Evolutionary conservation across 768 basidiomycete genomes (phyloP).

Genomic region (Cytidiella melzeri): DNA sequence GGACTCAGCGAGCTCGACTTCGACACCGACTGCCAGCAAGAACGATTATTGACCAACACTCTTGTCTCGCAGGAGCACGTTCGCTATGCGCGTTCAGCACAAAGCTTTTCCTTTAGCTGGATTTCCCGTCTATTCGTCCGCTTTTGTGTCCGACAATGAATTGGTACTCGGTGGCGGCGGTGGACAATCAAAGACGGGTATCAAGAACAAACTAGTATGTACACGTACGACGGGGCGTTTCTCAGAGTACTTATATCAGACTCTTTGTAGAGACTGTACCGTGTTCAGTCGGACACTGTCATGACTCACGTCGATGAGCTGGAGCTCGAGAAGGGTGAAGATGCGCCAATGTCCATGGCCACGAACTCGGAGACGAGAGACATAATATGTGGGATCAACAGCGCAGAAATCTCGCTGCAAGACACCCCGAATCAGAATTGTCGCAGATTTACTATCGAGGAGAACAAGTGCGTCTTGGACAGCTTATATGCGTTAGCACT

Average conservation of each 20-base stretch:
- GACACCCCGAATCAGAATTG: constrained; percentile 81
- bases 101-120: constrained; percentile 66
- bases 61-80: too few relatives aligned
- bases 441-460: constrained; percentile 56
- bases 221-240: not conserved
- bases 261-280: constrained; percentile 56
- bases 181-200: constrained; percentile 78
- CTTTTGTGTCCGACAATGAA: constrained; percentile 65
- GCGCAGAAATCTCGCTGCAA: constrained; percentile 52
- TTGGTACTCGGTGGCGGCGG: constrained; percentile 88
- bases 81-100: constrained; percentile 75
- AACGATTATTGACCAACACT: too few relatives aligned
- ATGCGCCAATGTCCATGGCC: constrained; percentile 96
- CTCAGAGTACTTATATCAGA: not conserved
- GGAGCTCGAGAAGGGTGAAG: constrained; percentile 75
- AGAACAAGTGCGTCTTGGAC: constrained; percentile 47
- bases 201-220: constrained; percentile 90
- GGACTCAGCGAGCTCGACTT: too few relatives aligned
- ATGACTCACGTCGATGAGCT: constrained; percentile 60
- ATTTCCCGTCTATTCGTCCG: constrained; percentile 87
- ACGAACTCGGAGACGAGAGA: constrained; percentile 47
- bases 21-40: too few relatives aligned
- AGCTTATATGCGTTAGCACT: not conserved
- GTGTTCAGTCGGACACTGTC: constrained; percentile 44
- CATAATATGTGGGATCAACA: constrained; percentile 86